Conservation (phyloP, 2,329 filamentous ascomycete genomes). For the Pyricularia sp. region DNA sequence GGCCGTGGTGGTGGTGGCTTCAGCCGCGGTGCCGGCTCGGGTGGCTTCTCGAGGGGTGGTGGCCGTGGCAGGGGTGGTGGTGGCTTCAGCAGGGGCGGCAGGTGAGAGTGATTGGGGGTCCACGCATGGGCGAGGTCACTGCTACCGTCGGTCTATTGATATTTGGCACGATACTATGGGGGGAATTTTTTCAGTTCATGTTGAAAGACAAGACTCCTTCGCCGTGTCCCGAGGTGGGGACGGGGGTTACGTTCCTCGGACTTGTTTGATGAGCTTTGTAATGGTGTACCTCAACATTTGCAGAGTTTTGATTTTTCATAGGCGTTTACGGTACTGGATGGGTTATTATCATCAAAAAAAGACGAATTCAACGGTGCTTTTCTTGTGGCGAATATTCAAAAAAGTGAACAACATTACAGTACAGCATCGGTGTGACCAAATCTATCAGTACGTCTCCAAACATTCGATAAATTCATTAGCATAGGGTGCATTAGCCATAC, state of each 20-base stretch:
- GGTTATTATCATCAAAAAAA: neutral
- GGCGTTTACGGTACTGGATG: slow-evolving; percentile 1
- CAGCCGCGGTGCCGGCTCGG: slow-evolving; percentile 18
- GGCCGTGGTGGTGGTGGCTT: slow-evolving; percentile 14
- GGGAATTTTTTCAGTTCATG: neutral
- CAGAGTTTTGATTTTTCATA: slow-evolving; percentile 1
- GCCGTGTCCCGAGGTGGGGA: neutral
- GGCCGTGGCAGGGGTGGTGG: slow-evolving; percentile 21
- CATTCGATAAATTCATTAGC: neutral
- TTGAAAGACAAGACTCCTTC: neutral
- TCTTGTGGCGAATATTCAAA: neutral
- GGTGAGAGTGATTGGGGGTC: neutral
- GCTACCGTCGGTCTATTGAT: neutral
- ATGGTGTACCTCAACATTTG: neutral
- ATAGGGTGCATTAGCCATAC: neutral
- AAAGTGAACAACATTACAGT: neutral
- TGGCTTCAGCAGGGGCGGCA: slow-evolving; percentile 9
- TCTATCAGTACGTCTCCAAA: neutral
- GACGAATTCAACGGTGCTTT: neutral
- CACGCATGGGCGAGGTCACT: neutral
- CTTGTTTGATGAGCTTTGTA: neutral
- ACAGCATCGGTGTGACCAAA: neutral
- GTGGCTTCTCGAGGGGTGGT: slow-evolving; percentile 23
- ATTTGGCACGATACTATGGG: neutral
- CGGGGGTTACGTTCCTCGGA: neutral